A percentile compares a stretch with the other conserved stretches of the same genome.
phyloP scores from a whole-genome alignment of 441 rosid species.

The Populus hybrid region DNA sequence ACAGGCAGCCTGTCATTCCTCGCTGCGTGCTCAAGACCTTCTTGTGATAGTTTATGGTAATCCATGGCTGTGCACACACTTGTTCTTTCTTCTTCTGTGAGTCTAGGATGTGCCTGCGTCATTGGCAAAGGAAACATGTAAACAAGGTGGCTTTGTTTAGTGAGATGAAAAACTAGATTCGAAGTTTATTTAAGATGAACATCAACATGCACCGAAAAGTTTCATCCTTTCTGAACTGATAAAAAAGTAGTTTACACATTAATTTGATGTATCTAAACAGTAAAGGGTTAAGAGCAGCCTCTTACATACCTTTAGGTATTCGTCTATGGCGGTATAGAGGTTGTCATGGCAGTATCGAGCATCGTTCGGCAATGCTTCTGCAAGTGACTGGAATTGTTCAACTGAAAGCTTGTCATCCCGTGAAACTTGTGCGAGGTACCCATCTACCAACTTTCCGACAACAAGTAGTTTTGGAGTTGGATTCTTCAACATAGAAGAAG shows the following conservation, averaged over 20 bases:
- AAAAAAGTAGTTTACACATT: too few relatives aligned
- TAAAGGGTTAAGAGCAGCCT: background rate
- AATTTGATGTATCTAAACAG: too few relatives aligned
- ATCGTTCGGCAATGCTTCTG: conserved; percentile 37
- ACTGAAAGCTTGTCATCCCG: conserved; percentile 38
- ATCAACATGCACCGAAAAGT: too few relatives aligned
- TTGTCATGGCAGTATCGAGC: conserved; percentile 42
- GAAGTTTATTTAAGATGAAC: too few relatives aligned
- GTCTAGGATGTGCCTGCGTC: conserved; percentile 43
- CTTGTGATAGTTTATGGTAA: conserved; percentile 44
- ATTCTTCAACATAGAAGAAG: conserved; percentile 24
- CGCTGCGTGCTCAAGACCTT: conserved; percentile 44
- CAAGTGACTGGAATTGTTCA: conserved; percentile 35
- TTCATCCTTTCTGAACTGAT: too few relatives aligned
- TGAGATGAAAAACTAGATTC: too few relatives aligned
- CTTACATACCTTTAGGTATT: conserved; percentile 52
- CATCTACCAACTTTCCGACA: conserved; percentile 51
- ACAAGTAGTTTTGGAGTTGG: conserved; percentile 16
- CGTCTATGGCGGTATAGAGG: conserved; percentile 58
- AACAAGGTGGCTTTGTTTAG: too few relatives aligned
- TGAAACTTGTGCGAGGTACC: conserved; percentile 39
- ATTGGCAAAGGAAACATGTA: background rate
- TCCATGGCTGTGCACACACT: conserved; percentile 41
- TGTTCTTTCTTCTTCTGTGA: conserved; percentile 47
- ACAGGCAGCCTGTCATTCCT: conserved; percentile 43